Evolutionary conservation across 345 rosid species (phyloP), one percentile per base, ranked within the genome.

Genomic region (Corchorus capsularis): DNA sequence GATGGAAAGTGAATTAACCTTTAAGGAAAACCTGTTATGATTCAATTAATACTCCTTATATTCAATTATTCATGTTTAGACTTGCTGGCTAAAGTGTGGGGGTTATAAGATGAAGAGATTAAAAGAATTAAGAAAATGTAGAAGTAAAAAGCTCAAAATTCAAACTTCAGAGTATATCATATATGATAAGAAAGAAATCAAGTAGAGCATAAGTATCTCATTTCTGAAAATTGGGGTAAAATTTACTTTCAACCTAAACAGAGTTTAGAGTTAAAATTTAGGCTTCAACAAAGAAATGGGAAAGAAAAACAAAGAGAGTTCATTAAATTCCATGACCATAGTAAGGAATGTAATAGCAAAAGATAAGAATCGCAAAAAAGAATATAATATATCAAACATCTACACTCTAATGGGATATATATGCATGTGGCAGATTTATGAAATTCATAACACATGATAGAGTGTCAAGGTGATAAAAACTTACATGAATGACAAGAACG

Each of bases 401-500:
- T 27, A 60, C 16, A 60, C 10, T 59, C 13, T 53, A 70, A 53
- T 16, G 15, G 27, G 47, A 70, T 35, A 34, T 17, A 41, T 53
- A 4, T 35, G 47, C 47, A 70, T 52, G 61, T 70, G 47, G 56
- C 3, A 67, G 46, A 54, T 52, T 50, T 53, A 70, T 53, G 61
- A 70, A 70, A 70, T 70, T 34, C 10, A 53, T 53, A 70, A 54
- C 41, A 69, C 27, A 60, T 46, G 17, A 52, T 41, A 32, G 41
- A 73, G 12, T 60, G 20, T 32, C 35, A 49, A 47, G 69, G 54
- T 20, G 4, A 66, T 41, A 76, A 70, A 70, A 41, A 89, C 97
- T 94, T 87, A 96, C 98, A 75, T 96, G 99, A 82, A 96, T 94
- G 60, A 96, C 84, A 12, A 96, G 93, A 77, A 94, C 97, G 8